Percentiles rank a stretch among this genome's conserved stretches.
Conservation (phyloP, 2,329 filamentous ascomycete species). For the Fusarium duplospermum region DNA sequence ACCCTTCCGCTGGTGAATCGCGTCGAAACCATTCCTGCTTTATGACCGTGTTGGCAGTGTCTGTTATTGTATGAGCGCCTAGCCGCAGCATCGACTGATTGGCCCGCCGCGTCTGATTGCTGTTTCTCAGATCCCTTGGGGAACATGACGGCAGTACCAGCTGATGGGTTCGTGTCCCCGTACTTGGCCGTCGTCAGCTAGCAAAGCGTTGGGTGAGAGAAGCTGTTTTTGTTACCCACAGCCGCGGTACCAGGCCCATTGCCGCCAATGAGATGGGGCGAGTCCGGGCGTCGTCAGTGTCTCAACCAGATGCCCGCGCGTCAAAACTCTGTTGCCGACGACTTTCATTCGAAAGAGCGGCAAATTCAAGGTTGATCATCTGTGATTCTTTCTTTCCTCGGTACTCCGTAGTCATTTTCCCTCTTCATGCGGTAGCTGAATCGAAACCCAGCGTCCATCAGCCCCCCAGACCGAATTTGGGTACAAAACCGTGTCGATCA, state of each 20-base stretch:
- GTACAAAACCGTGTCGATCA: conserved; percentile 9
- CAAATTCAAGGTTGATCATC: conserved; percentile 10
- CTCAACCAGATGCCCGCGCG: conserved; percentile 17
- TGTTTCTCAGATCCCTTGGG: conserved; percentile 21
- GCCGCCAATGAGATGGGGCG: conserved; percentile 26
- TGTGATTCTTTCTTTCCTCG: background rate
- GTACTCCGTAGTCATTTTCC: conserved; percentile 1
- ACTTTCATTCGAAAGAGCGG: conserved; percentile 22
- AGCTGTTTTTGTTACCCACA: conserved; percentile 23
- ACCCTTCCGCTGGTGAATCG: conserved; percentile 17
- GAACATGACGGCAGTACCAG: conserved; percentile 10
- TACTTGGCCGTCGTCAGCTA: conserved; percentile 8
- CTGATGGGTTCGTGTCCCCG: conserved; percentile 9
- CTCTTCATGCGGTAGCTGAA: conserved; percentile 5
- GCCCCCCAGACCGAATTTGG: conserved; percentile 17
- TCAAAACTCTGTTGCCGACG: background rate
- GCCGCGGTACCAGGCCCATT: conserved; percentile 16
- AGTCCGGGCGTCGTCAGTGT: conserved; percentile 18
- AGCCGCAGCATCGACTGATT: conserved; percentile 18
- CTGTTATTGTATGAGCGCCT: conserved; percentile 19
- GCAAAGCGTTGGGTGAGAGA: conserved; percentile 33
- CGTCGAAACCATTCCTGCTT: conserved; percentile 35
- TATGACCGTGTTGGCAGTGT: conserved; percentile 20
- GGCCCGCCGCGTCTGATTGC: conserved; percentile 29
- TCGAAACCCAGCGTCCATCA: conserved; percentile 11